phyloP scores from a whole-genome alignment of 2,329 filamentous ascomycete genomes.

The Fusarium foetens region DNA sequence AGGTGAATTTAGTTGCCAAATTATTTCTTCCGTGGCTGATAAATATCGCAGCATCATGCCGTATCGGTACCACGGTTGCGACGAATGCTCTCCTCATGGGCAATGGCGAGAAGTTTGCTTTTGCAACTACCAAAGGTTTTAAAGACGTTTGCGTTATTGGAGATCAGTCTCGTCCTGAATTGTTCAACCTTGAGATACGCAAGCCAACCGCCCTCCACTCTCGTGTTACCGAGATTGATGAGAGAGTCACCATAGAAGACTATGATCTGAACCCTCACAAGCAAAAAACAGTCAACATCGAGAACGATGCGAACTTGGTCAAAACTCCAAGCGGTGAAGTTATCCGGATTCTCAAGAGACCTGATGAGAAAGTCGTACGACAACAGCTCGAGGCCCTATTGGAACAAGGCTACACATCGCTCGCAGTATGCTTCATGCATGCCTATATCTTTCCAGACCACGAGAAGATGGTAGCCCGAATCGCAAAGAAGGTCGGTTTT shows the following conservation, averaged over 20 bases:
- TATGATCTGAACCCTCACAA: constrained; percentile 71
- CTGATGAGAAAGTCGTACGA: constrained; percentile 60
- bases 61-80: constrained; percentile 80
- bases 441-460: constrained; percentile 88
- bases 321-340: constrained; percentile 72
- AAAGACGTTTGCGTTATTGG: constrained; percentile 78
- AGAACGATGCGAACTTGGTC: background rate
- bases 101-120: constrained; percentile 76
- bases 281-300: constrained; percentile 60
- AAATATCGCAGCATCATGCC: constrained; percentile 68
- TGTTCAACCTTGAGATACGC: constrained; percentile 76
- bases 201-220: constrained; percentile 76
- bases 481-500: constrained; percentile 81
- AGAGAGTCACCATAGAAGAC: constrained; percentile 77
- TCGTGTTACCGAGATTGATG: constrained; percentile 74
- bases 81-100: constrained; percentile 79
- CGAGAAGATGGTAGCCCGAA: constrained; percentile 75
- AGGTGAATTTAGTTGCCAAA: constrained; percentile 24
- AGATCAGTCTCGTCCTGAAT: constrained; percentile 76
- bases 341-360: constrained; percentile 68
- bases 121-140: constrained; percentile 74
- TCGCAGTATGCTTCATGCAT: constrained; percentile 89
- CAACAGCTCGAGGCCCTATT: constrained; percentile 69
- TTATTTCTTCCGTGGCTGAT: background rate
- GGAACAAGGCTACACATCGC: constrained; percentile 75